phyloP scores from a whole-genome alignment of 2,329 filamentous ascomycete genomes.

The Thielaviopsis euricoi region DNA sequence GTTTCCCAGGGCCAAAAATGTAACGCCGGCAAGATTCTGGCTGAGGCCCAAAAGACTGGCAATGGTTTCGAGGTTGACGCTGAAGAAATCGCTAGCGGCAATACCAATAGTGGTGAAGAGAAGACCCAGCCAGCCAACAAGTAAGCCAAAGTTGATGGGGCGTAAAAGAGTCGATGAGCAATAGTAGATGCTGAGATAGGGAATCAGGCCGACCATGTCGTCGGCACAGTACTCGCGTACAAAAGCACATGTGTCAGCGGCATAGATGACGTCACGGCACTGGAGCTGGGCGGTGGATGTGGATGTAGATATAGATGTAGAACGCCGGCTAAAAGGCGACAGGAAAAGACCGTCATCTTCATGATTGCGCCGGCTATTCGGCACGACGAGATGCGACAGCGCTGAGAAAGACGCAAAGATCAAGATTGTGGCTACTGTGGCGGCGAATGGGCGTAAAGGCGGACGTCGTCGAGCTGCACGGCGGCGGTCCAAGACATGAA shows the following conservation, averaged over 20 bases:
- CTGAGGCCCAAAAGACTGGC: conserved; percentile 78
- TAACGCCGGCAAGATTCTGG: conserved; percentile 90
- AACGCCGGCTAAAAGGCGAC: neutral
- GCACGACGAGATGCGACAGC: neutral
- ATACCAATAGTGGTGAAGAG: conserved; percentile 96
- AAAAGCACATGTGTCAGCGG: conserved; percentile 71
- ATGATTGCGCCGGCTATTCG: neutral
- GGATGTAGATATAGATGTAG: neutral
- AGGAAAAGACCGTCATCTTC: neutral
- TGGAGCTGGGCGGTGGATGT: conserved; percentile 19
- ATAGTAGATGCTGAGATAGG: conserved; percentile 84
- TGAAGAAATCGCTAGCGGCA: conserved; percentile 96
- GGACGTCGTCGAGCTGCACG: neutral
- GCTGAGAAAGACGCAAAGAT: conserved; percentile 2
- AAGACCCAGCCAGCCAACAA: conserved; percentile 70
- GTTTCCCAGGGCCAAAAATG: conserved; percentile 92
- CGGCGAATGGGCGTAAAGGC: neutral
- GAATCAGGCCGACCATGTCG: conserved; percentile 76
- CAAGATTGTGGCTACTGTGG: conserved; percentile 7
- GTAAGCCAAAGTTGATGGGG: conserved; percentile 60
- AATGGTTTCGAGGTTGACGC: conserved; percentile 88
- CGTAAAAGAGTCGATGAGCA: conserved; percentile 54
- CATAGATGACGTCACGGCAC: conserved; percentile 66
- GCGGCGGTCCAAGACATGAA: neutral
- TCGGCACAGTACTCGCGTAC: conserved; percentile 67